A percentile compares a stretch with the other conserved stretches of the same genome.
Conservation (phyloP, 2,329 filamentous ascomycete genomes). For the Sclerotinia glacialis region DNA sequence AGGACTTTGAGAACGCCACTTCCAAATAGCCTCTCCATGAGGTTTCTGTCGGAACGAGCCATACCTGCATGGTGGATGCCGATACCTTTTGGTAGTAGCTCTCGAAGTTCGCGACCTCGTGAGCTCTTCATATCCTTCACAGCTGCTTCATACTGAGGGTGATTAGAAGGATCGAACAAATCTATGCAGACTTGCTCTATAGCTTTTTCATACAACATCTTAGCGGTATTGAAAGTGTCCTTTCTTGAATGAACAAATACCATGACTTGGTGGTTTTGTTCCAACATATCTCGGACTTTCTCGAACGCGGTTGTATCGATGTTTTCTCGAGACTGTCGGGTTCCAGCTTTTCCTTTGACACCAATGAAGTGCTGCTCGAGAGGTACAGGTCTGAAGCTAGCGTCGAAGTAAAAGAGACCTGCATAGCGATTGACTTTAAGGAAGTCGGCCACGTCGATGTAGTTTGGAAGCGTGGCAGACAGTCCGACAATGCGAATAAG, state of each 20-base stretch:
- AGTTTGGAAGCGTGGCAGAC: slow-evolving; percentile 94
- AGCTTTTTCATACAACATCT: slow-evolving; percentile 82
- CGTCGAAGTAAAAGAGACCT: slow-evolving; percentile 95
- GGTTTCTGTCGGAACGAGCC: slow-evolving; percentile 87
- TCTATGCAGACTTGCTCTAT: slow-evolving; percentile 74
- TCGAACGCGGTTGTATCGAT: slow-evolving; percentile 85
- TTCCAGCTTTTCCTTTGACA: slow-evolving; percentile 84
- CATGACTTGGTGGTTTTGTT: slow-evolving; percentile 94
- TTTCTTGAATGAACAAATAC: slow-evolving; percentile 97
- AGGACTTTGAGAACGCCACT: slow-evolving; percentile 95
- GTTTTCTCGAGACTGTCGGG: slow-evolving; percentile 81
- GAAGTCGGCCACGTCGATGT: slow-evolving; percentile 94
- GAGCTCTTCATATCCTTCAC: slow-evolving; percentile 81
- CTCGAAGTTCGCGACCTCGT: slow-evolving; percentile 81
- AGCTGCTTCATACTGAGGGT: slow-evolving; percentile 77
- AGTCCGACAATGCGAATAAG: slow-evolving; percentile 94
- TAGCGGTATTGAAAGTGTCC: slow-evolving; percentile 86
- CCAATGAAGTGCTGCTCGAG: slow-evolving; percentile 97
- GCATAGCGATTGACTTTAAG: slow-evolving; percentile 91
- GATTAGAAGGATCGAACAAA: slow-evolving; percentile 75
- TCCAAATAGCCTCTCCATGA: slow-evolving; percentile 89
- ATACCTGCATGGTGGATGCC: slow-evolving; percentile 97
- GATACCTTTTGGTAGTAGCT: slow-evolving; percentile 84
- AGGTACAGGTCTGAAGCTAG: slow-evolving; percentile 91
- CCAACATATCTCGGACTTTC: slow-evolving; percentile 91